Percentiles rank a stretch among this genome's conserved stretches.
Conservation (phyloP, 2,329 filamentous ascomycete species). For the Aquanectria penicillioides region DNA sequence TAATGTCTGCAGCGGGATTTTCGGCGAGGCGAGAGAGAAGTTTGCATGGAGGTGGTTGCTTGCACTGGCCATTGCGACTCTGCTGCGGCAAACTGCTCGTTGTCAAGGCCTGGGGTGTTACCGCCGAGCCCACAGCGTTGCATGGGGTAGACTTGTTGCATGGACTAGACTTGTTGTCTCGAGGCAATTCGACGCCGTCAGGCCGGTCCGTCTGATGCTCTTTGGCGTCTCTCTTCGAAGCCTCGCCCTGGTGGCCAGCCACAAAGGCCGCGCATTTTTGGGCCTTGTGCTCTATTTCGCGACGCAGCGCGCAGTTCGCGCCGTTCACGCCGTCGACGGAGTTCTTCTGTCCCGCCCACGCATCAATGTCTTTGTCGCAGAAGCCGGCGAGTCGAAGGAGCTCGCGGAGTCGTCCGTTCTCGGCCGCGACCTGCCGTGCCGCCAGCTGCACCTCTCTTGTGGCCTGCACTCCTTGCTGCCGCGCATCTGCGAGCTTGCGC, state of each 20-base stretch:
- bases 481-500: slow-evolving; percentile 7
- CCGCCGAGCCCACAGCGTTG: too few species aligned
- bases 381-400: slow-evolving; percentile 5
- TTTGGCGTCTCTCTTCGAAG: too few species aligned
- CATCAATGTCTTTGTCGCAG: slow-evolving; percentile 3
- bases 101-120: too few species aligned
- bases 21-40: slow-evolving; percentile 8
- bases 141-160: too few species aligned
- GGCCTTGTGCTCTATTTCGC: slow-evolving; percentile 3
- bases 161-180: too few species aligned
- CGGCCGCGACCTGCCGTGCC: slow-evolving; percentile 1
- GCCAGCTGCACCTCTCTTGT: slow-evolving; percentile 7
- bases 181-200: too few species aligned
- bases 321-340: not conserved
- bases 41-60: slow-evolving; percentile 6
- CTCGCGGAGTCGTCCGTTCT: slow-evolving; percentile 6
- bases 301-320: not conserved
- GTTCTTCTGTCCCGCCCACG: not conserved
- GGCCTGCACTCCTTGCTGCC: slow-evolving; percentile 1
- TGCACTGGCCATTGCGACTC: too few species aligned
- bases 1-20: slow-evolving; percentile 7
- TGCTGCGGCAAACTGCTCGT: too few species aligned
- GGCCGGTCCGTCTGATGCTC: too few species aligned
- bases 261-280: too few species aligned
- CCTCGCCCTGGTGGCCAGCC: too few species aligned